Percentiles rank a stretch among this genome's conserved stretches.
phyloP scores from a whole-genome alignment of 495 filamentous ascomycete species.

The Trichoderma asperelloides region DNA sequence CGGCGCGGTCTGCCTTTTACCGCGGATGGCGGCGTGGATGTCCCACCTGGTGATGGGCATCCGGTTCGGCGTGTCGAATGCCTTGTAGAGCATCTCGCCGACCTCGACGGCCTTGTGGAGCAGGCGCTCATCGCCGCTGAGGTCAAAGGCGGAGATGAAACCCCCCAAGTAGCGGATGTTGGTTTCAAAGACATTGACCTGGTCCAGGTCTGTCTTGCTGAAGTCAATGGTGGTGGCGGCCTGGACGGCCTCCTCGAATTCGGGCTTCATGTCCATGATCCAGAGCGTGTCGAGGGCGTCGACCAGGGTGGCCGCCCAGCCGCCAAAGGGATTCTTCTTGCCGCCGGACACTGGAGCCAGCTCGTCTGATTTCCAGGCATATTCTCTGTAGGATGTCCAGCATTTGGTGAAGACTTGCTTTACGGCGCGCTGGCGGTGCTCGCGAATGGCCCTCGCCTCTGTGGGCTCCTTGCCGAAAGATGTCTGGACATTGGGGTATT shows the following conservation, averaged over 20 bases:
- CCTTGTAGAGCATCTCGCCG: conserved; percentile 72
- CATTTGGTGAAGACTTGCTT: conserved; percentile 61
- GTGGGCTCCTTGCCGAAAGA: conserved; percentile 23
- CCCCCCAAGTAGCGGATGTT: conserved; percentile 76
- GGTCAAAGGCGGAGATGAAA: conserved; percentile 65
- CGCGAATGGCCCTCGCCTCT: conserved; percentile 30
- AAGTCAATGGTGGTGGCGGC: conserved; percentile 76
- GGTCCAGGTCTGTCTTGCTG: conserved; percentile 48
- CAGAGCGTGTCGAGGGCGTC: conserved; percentile 87
- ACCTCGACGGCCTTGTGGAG: conserved; percentile 75
- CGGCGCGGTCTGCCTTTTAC: conserved; percentile 25
- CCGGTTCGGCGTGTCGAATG: conserved; percentile 86
- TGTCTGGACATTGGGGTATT: conserved; percentile 66
- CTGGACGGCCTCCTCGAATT: conserved; percentile 79
- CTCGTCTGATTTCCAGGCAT: conserved; percentile 76
- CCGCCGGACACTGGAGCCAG: conserved; percentile 51
- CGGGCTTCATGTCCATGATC: conserved; percentile 88
- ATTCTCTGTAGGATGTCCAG: conserved; percentile 67
- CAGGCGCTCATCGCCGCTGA: conserved; percentile 58
- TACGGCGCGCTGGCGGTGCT: conserved; percentile 36
- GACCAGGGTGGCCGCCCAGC: conserved; percentile 89
- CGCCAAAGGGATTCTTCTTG: conserved; percentile 66
- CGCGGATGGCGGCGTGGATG: conserved; percentile 22
- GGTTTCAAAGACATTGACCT: conserved; percentile 69
- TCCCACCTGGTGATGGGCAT: conserved; percentile 75